A percentile compares a stretch with the other conserved stretches of the same genome.
These are phyloP conservation scores for Lignosus rhinocerotis DNA, from an alignment of 1,284 basidiomycete genomes.

Conservation along the genomic window DNA sequence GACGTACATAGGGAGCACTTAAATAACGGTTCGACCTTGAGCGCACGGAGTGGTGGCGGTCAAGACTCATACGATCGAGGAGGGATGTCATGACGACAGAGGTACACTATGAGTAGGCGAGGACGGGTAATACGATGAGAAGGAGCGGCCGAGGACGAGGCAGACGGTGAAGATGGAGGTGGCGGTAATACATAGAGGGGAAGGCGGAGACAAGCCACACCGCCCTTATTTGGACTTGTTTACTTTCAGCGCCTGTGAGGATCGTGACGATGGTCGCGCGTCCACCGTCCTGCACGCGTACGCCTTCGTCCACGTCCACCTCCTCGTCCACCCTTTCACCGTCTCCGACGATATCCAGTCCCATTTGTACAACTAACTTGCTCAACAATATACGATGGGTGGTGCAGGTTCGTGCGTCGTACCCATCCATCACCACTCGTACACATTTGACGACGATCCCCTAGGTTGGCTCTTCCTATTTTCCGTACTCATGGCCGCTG, in stretches of 20 bases:
- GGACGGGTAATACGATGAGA: background rate
- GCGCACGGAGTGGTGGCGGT: constrained; percentile 45
- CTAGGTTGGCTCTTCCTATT: constrained; percentile 94
- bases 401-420: constrained; percentile 30
- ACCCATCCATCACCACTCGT: background rate
- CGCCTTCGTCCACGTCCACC: background rate
- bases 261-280: no score
- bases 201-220: constrained; percentile 5
- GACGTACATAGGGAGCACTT: constrained; percentile 69
- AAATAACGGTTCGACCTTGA: constrained; percentile 50
- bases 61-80: constrained; percentile 63
- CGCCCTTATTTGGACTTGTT: constrained; percentile 12
- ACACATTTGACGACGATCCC: constrained; percentile 1
- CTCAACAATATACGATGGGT: constrained; percentile 28
- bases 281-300: background rate
- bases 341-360: no score
- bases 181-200: background rate
- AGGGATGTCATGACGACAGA: constrained; percentile 49
- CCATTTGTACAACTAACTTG: no score
- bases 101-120: background rate
- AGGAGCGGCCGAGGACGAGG: background rate
- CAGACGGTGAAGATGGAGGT: background rate
- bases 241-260: background rate
- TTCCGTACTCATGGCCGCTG: constrained; percentile 90
- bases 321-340: background rate